A percentile compares a stretch with the other conserved stretches of the same genome.
phyloP scores from a whole-genome alignment of 148 eudicot species.

The Silene conica region DNA sequence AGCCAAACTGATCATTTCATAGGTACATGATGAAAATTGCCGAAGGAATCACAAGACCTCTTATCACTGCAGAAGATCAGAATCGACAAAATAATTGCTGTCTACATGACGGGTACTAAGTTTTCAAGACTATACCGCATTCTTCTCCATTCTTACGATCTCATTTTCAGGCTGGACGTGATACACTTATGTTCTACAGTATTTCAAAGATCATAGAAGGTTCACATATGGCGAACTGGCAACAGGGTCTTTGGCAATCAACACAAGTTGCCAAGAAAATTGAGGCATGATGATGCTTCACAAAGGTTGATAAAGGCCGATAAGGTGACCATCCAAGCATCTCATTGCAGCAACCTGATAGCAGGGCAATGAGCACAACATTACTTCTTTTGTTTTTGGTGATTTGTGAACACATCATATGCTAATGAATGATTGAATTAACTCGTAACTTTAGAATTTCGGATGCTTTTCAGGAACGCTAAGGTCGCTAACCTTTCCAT shows the following conservation, averaged over 20 bases:
- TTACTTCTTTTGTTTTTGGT: background rate
- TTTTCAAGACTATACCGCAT: too few species aligned
- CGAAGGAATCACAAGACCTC: too few species aligned
- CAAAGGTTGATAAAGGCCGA: constrained; percentile 70
- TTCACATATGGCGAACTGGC: background rate
- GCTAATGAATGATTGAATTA: background rate
- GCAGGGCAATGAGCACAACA: background rate
- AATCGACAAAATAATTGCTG: too few species aligned
- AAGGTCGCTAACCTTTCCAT: constrained; percentile 60
- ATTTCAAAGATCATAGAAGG: too few species aligned
- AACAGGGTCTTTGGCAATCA: background rate
- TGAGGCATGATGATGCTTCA: constrained; percentile 26
- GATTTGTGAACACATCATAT: too few species aligned
- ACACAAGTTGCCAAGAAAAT: background rate
- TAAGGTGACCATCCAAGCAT: constrained; percentile 67
- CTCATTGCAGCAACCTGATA: constrained; percentile 66
- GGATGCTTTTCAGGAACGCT: background rate
- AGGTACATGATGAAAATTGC: too few species aligned
- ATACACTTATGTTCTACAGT: too few species aligned
- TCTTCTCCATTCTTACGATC: too few species aligned
- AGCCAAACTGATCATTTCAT: too few species aligned
- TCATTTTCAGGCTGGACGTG: background rate
- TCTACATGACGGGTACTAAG: too few species aligned
- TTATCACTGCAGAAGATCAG: too few species aligned
- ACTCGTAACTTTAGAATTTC: background rate